Evolutionary conservation across 352 stramenopile genomes (phyloP), one percentile per base, ranked within the genome.

Genomic region (Globisporangium iwayamae): DNA sequence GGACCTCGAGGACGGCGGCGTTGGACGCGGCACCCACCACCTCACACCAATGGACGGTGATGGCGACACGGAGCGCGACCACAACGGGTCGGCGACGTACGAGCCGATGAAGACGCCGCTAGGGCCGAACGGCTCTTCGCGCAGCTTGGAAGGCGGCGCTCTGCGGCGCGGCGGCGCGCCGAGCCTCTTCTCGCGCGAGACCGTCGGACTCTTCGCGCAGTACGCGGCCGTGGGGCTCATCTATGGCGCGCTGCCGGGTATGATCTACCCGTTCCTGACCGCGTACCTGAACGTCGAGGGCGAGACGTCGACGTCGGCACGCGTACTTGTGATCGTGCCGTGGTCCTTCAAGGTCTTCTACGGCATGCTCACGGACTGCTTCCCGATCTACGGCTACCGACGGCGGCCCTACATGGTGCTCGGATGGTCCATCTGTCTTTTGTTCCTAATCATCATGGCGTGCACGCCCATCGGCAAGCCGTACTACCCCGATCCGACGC

Each of bases 281-380:
- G 47, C 72, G 11, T 88, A 88, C 71, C 57, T 88, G 16, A 84
- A 86, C 63, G 59, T 68, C 11, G 65, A 72, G 5, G 76, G 74
- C 13, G 64, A 62, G 8, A 60, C 71, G 22, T 64, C 71, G 3
- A 63, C 67, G 6, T 64, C 78, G 0, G 78, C 76, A 2, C 55
- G 39, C 25, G 65, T 69, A 51, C 65, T 87, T 2, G 60, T 85
- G 18, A 28, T 66, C 4, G 53, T 88, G 4, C 75, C 75, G 0
- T 89, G 79, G 79, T 86, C 73, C 28, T 81, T 89, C 66, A 89
- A 87, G 67, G 72, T 85, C 6, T 85, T 90, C 47, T 80, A 82
- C 63, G 81, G 81, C 46, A 83, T 89, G 32, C 22, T 90, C 36
- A 75, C 81, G 0, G 81, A 88, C 55, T 84, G 74, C 51, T 60